These are phyloP conservation scores for Ogataea wickerhamii DNA, from an alignment of 805 yeast species.

Conservation along the genomic window DNA sequence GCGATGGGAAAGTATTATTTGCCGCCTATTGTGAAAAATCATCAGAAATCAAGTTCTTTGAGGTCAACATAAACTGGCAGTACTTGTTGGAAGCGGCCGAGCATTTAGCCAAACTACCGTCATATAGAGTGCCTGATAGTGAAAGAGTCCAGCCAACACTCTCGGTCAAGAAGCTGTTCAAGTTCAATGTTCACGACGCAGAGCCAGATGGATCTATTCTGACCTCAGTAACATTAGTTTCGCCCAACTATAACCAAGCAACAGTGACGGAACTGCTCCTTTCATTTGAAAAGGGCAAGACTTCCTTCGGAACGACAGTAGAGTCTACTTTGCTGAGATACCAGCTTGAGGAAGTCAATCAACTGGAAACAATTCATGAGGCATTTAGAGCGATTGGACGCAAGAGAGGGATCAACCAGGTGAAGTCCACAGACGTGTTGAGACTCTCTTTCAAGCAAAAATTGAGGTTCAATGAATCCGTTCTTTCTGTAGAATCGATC, in stretches of 20 bases:
- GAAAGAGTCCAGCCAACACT: slow-evolving; percentile 41
- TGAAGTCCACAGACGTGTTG: slow-evolving; percentile 2
- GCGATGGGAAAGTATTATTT: slow-evolving; percentile 44
- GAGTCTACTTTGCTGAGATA: slow-evolving; percentile 27
- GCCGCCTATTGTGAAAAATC: slow-evolving; percentile 38
- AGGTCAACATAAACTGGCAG: slow-evolving; percentile 54
- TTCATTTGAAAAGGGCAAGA: slow-evolving; percentile 34
- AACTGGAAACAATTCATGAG: slow-evolving; percentile 18
- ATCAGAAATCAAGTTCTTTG: slow-evolving; percentile 38
- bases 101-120: slow-evolving; percentile 43
- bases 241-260: slow-evolving; percentile 41
- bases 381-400: slow-evolving; percentile 25
- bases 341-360: slow-evolving; percentile 19
- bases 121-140: slow-evolving; percentile 47
- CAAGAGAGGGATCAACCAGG: slow-evolving; percentile 16
- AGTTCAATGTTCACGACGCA: slow-evolving; percentile 29
- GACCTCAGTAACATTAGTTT: slow-evolving; percentile 39
- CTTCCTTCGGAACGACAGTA: slow-evolving; percentile 8
- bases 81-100: slow-evolving; percentile 45
- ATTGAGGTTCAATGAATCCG: slow-evolving; percentile 25
- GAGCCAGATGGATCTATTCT: slow-evolving; percentile 25
- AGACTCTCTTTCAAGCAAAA: slow-evolving; percentile 21
- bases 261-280: slow-evolving; percentile 46
- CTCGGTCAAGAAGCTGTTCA: slow-evolving; percentile 30
- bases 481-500: slow-evolving; percentile 30